Conservation (phyloP, 1,284 basidiomycete genomes). For the Puccinia triticina region DNA sequence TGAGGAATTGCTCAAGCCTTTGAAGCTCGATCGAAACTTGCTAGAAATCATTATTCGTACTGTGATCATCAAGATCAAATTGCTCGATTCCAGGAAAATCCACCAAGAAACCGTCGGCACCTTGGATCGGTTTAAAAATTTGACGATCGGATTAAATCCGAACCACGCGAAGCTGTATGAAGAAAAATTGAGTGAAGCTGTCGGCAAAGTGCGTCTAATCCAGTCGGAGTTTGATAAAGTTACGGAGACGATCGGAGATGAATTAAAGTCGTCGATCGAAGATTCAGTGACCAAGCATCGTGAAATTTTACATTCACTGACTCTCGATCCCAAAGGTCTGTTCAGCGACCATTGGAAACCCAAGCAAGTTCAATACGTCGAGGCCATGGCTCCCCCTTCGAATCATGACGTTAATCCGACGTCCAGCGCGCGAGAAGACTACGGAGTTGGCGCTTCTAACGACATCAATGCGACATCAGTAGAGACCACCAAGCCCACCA, state of each 20-base stretch:
- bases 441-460: neutral
- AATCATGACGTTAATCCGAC: neutral
- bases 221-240: neutral
- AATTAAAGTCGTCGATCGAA: neutral
- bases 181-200: neutral
- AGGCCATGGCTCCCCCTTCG: neutral
- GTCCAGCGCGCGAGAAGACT: neutral
- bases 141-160: neutral
- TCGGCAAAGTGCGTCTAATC: neutral
- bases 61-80: neutral
- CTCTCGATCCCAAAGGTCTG: neutral
- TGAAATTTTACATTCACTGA: neutral
- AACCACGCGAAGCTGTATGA: neutral
- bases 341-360: neutral
- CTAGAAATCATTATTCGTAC: slow-evolving; percentile 5
- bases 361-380: neutral
- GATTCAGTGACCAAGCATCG: neutral
- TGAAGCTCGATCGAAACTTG: slow-evolving; percentile 1
- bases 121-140: neutral
- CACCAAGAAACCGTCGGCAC: neutral
- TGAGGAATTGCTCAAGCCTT: neutral
- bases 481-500: neutral
- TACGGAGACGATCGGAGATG: neutral
- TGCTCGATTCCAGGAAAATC: neutral
- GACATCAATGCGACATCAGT: neutral